phyloP scores from a whole-genome alignment of 495 filamentous ascomycete species.

The Rusavskia elegans region DNA sequence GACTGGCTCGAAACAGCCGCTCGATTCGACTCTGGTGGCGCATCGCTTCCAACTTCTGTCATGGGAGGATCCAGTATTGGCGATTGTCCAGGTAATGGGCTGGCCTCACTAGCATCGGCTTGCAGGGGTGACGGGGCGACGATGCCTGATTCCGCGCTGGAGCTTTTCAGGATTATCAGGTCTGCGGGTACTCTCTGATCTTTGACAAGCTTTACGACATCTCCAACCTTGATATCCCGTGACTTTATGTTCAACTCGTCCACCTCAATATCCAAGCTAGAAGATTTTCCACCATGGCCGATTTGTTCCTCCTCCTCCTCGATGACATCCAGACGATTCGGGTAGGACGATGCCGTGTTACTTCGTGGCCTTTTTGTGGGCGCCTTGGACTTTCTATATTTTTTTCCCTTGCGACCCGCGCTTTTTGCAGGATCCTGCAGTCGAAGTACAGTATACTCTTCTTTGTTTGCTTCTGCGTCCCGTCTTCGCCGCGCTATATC shows the following conservation, averaged over 20 bases:
- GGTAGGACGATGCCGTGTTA: not conserved
- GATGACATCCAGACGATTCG: constrained; percentile 11
- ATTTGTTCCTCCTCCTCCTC: constrained; percentile 33
- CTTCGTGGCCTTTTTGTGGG: not conserved
- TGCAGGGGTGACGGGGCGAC: constrained; percentile 8
- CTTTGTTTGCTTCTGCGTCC: constrained; percentile 88
- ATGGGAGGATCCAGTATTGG: constrained; percentile 13
- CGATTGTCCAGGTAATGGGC: not conserved
- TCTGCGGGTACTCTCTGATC: constrained; percentile 89
- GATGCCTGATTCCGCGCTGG: constrained; percentile 40
- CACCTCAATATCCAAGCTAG: constrained; percentile 14
- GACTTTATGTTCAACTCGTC: constrained; percentile 62
- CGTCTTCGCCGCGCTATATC: constrained; percentile 73
- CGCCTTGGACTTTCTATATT: not conserved
- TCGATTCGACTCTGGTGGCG: not conserved
- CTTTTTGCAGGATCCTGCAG: constrained; percentile 36
- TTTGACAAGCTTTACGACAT: constrained; percentile 80
- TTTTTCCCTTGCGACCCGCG: constrained; percentile 10
- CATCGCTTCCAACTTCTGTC: not conserved
- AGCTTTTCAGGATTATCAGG: constrained; percentile 79
- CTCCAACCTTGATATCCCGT: constrained; percentile 83
- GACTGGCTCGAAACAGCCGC: constrained; percentile 7
- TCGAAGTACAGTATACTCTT: constrained; percentile 66
- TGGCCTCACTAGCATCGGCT: not conserved
- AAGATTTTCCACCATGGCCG: constrained; percentile 14